Conservation (phyloP, 805 yeast genomes). For the Kuraishia molischiana region DNA sequence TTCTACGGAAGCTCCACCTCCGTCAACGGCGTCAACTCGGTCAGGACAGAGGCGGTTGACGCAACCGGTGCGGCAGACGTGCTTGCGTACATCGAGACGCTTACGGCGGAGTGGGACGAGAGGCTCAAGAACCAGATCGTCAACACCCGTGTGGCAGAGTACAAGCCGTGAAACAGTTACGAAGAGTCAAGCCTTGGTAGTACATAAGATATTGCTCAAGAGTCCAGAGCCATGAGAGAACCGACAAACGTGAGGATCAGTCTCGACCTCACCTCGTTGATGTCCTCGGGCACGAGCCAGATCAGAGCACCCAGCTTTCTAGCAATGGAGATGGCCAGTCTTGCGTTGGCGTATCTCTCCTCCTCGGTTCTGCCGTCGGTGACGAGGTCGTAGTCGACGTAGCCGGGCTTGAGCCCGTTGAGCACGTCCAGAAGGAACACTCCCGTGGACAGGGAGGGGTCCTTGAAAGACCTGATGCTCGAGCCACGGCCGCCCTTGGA, state of each 20-base stretch:
- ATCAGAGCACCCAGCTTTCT: slow-evolving; percentile 96
- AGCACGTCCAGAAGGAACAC: slow-evolving; percentile 82
- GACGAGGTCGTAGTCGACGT: slow-evolving; percentile 92
- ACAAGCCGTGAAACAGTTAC: not conserved
- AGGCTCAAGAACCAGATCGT: slow-evolving; percentile 66
- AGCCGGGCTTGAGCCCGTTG: slow-evolving; percentile 93
- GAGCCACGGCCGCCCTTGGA: slow-evolving; percentile 73
- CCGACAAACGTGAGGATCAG: slow-evolving; percentile 92
- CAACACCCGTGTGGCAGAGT: slow-evolving; percentile 25
- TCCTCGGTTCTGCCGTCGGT: slow-evolving; percentile 71
- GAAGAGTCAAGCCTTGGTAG: too few species aligned
- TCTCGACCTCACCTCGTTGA: slow-evolving; percentile 90
- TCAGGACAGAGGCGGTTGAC: slow-evolving; percentile 48
- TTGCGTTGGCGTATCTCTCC: slow-evolving; percentile 88
- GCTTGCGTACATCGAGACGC: slow-evolving; percentile 45
- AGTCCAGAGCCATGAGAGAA: slow-evolving; percentile 73
- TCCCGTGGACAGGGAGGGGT: slow-evolving; percentile 65
- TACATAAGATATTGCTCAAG: not conserved
- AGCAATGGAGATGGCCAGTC: slow-evolving; percentile 95
- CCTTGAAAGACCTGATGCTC: slow-evolving; percentile 77
- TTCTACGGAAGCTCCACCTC: slow-evolving; percentile 70
- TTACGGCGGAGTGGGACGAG: slow-evolving; percentile 64
- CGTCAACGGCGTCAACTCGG: slow-evolving; percentile 53
- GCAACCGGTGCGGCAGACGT: slow-evolving; percentile 59
- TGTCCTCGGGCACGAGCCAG: slow-evolving; percentile 99